phyloP scores from a whole-genome alignment of 2,329 filamentous ascomycete species.

The Cladosporium colombiae region DNA sequence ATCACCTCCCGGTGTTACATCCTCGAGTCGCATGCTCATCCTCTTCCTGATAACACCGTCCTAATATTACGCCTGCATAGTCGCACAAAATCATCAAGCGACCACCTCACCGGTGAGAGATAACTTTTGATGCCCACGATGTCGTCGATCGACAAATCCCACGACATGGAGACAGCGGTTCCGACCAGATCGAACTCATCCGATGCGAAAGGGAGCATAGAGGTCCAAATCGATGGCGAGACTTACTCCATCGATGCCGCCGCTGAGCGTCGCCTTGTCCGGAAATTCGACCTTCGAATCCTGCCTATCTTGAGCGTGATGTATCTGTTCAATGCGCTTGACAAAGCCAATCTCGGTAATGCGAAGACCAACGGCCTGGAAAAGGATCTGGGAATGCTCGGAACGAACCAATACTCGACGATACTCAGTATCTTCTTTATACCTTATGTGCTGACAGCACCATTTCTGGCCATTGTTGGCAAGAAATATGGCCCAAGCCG shows the following conservation, averaged over 20 bases:
- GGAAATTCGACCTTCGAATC: constrained; percentile 57
- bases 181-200: neutral
- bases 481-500: constrained; percentile 67
- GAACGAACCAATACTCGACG: constrained; percentile 63
- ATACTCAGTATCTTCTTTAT: constrained; percentile 73
- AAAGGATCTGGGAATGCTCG: constrained; percentile 59
- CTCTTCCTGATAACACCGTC: neutral
- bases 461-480: constrained; percentile 65
- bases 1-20: constrained; percentile 4
- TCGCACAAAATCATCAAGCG: neutral
- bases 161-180: neutral
- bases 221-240: constrained; percentile 2
- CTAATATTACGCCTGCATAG: neutral
- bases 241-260: constrained; percentile 42
- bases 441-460: constrained; percentile 70
- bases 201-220: neutral
- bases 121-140: neutral
- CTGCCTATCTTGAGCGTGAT: constrained; percentile 61
- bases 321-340: constrained; percentile 59
- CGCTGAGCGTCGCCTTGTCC: constrained; percentile 52
- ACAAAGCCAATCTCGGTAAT: constrained; percentile 45
- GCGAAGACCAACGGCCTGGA: constrained; percentile 46
- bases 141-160: neutral
- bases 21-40: neutral
- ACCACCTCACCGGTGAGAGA: neutral